Base-by-base conservation (phyloP, 441 rosid genomes). In the Corymbia calophylla region DNA sequence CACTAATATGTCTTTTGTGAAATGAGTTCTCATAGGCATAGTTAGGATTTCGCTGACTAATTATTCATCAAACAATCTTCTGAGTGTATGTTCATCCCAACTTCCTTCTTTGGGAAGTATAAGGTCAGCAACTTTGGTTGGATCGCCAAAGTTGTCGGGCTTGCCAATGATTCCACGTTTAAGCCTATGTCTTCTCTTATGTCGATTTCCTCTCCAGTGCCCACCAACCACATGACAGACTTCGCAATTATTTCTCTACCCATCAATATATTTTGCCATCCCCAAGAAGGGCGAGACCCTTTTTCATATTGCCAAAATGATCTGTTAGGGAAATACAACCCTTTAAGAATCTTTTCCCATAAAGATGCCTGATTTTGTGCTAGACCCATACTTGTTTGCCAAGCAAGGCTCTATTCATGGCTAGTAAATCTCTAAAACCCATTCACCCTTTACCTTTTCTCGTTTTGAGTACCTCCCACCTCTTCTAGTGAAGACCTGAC, bases 181-280 rank as follows among this genome's bases (percentile, higher is more conserved):
- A 56, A 56, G 62, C 13, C 13, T 23, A 21, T 9, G 0, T 56
- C 29, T 56, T 56, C 13, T 56, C 23, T 0, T 9, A 9, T 23
- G 29, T 56, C 0, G 23, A 23, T 56, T 56, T 56, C 29, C 62
- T 9, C 13, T 56, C 1, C 0, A 9, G 0, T 56, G 29, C 13
- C 62, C 62, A 0, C 29, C 0, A 9, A 56, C 29, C 62, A 56
- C 62, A 2, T 56, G 9, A 56, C 3, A 56, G 0, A 56, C 0
- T 4, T 56, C 0, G 0, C 29, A 56, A 4, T 23, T 56, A 0
- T 23, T 56, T 56, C 62, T 56, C 6, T 23, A 23, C 13, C 62
- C 62, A 56, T 23, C 13, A 56, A 23, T 11, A 56, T 56, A 56
- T 8, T 23, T 55, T 7, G 25, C 9, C 58, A 55, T 55, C 2